These are phyloP conservation scores for Phytophthora crassamura DNA, from an alignment of 352 stramenopile genomes.

Conservation along the genomic window DNA sequence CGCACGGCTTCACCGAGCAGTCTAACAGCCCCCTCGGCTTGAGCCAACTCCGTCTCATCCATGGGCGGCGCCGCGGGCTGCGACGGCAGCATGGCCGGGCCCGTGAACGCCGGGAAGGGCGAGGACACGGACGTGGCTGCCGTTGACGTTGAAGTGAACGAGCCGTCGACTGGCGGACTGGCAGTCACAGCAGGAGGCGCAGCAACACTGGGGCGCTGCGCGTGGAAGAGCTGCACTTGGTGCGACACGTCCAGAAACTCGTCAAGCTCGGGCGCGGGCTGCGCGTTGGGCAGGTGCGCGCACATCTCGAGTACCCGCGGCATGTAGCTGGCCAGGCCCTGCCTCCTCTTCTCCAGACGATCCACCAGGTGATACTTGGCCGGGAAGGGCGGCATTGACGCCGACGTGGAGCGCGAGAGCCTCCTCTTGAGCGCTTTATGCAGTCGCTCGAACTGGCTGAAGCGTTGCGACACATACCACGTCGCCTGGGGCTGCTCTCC, in stretches of 20 bases:
- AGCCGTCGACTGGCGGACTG: slow-evolving; percentile 8
- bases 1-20: slow-evolving; percentile 37
- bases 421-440: slow-evolving; percentile 42
- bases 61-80: slow-evolving; percentile 33
- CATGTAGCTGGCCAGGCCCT: slow-evolving; percentile 44
- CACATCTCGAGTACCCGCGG: slow-evolving; percentile 44
- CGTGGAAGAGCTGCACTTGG: slow-evolving; percentile 43
- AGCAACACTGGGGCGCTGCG: slow-evolving; percentile 15
- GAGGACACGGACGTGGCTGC: slow-evolving; percentile 18
- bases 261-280: slow-evolving; percentile 42
- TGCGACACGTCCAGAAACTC: slow-evolving; percentile 49
- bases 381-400: slow-evolving; percentile 44
- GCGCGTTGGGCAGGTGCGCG: slow-evolving; percentile 33
- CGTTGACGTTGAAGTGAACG: slow-evolving; percentile 15
- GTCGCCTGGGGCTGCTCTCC: slow-evolving; percentile 21
- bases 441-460: slow-evolving; percentile 52
- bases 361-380: slow-evolving; percentile 46
- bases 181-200: slow-evolving; percentile 19
- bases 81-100: slow-evolving; percentile 17
- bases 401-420: slow-evolving; percentile 23
- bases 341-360: slow-evolving; percentile 43
- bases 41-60: slow-evolving; percentile 44
- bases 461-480: slow-evolving; percentile 56
- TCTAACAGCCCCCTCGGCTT: slow-evolving; percentile 41
- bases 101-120: slow-evolving; percentile 30